Evolutionary conservation across 2,329 filamentous ascomycete species (phyloP), one percentile per base, ranked within the genome.

Genomic region (Claviceps sp.): DNA sequence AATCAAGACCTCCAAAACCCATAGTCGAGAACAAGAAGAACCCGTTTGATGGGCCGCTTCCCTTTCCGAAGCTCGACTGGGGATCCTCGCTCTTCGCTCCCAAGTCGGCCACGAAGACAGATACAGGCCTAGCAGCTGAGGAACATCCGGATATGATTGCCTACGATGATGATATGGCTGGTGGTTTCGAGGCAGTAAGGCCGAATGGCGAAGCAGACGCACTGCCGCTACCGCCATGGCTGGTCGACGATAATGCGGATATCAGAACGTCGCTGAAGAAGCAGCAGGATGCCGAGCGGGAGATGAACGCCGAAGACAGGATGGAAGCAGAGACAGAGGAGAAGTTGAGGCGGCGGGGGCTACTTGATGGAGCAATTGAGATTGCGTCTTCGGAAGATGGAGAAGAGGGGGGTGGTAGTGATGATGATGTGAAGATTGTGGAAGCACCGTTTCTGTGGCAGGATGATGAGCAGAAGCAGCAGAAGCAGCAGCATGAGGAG

Each of bases 31-130:
- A 79, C 48, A 72, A 76, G 38, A 79, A 78, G 57, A 80, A 81
- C 58, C 74, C 79, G 0, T 80, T 95, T 61, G 79, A 80, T 57
- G 91, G 91, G 0, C 88, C 90, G 0, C 67, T 98, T 5, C 93
- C 93, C 0, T 98, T 98, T 61, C 89, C 95, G 59, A 91, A 88
- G 61, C 74, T 95, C 1, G 81, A 85, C 45, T 82, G 78, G 74
- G 82, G 79, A 49, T 83, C 79, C 2, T 77, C 74, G 1, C 71
- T 82, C 2, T 82, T 81, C 54, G 67, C 67, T 5, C 74, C 71
- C 55, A 73, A 71, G 51, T 54, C 58, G 6, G 50, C 53, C 0
- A 57, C 63, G 9, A 43, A 39, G 60, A 60, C 45, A 54, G 58
- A 16, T 8, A 2, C 6, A 55, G 59, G 4, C 55, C 62, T 23